Conservation (phyloP, 2,329 filamentous ascomycete species). For the Cryphonectria radicalis region DNA sequence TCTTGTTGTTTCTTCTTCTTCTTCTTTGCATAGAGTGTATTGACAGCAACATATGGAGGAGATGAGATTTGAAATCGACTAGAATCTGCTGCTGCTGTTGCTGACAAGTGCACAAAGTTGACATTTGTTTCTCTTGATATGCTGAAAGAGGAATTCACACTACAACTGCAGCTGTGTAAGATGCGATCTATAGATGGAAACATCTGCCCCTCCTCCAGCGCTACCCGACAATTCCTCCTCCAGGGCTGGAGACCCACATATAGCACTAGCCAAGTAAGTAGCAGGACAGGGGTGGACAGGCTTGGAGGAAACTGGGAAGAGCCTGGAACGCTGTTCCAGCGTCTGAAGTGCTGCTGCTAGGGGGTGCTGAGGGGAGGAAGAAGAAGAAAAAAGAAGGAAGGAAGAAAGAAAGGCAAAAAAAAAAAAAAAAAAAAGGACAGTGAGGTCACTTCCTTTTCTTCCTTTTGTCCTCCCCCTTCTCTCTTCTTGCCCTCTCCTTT, state of each 20-base stretch:
- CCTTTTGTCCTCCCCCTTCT: neutral
- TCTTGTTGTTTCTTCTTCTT: too few relatives aligned
- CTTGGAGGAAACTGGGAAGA: neutral
- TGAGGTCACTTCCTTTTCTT: neutral
- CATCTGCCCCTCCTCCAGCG: constrained; percentile 2
- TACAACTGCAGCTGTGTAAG: neutral
- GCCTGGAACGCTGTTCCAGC: neutral
- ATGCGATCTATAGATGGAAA: constrained; percentile 8
- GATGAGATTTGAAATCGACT: too few relatives aligned
- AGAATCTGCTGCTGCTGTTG: neutral
- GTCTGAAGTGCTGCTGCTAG: neutral
- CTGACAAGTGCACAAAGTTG: neutral
- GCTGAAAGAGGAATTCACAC: neutral
- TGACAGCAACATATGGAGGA: neutral
- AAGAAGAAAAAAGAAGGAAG: neutral
- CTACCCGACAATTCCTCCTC: constrained; percentile 4
- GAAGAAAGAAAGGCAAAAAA: neutral
- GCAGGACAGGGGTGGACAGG: neutral
- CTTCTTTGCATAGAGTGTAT: neutral
- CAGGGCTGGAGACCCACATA: neutral
- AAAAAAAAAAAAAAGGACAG: neutral
- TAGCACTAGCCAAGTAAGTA: neutral
- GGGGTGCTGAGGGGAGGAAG: neutral
- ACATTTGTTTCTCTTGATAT: neutral
- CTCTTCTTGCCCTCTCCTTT: neutral